A percentile compares a stretch with the other conserved stretches of the same genome.
These are phyloP conservation scores for Aspergillus bertholletiae DNA, from an alignment of 495 filamentous ascomycete species.

Conservation along the genomic window DNA sequence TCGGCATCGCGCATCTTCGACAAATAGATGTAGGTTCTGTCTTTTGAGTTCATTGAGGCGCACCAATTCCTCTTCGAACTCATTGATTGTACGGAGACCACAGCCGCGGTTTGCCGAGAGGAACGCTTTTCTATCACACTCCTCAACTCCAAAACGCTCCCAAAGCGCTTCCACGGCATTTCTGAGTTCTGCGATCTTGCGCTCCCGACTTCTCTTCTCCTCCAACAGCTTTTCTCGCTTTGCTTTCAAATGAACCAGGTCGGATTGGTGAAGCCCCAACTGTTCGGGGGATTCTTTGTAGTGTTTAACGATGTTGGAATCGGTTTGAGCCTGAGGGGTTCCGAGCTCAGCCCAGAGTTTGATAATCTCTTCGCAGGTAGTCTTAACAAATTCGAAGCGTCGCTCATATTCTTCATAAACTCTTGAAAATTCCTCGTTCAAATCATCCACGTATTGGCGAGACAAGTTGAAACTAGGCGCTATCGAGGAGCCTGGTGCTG, in stretches of 20 bases:
- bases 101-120: constrained; percentile 69
- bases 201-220: constrained; percentile 89
- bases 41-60: constrained; percentile 88
- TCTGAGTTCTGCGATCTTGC: constrained; percentile 72
- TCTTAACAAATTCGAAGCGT: constrained; percentile 70
- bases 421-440: constrained; percentile 86
- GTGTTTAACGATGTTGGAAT: constrained; percentile 77
- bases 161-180: constrained; percentile 75
- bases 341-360: constrained; percentile 94
- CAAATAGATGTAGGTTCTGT: constrained; percentile 91
- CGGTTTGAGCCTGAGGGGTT: constrained; percentile 88
- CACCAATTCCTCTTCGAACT: constrained; percentile 85
- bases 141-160: constrained; percentile 82
- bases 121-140: constrained; percentile 78
- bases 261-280: constrained; percentile 82
- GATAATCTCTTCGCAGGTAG: constrained; percentile 78
- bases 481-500: constrained; percentile 67
- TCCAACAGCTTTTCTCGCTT: constrained; percentile 83
- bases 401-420: constrained; percentile 94
- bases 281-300: constrained; percentile 90
- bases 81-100: constrained; percentile 83
- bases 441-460: constrained; percentile 74
- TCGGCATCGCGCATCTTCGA: constrained; percentile 86
- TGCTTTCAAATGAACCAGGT: constrained; percentile 65
- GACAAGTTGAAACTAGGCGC: constrained; percentile 84